Evolutionary conservation across 805 yeast species (phyloP), one percentile per base, ranked within the genome.

Genomic region (Candida peoriensis): DNA sequence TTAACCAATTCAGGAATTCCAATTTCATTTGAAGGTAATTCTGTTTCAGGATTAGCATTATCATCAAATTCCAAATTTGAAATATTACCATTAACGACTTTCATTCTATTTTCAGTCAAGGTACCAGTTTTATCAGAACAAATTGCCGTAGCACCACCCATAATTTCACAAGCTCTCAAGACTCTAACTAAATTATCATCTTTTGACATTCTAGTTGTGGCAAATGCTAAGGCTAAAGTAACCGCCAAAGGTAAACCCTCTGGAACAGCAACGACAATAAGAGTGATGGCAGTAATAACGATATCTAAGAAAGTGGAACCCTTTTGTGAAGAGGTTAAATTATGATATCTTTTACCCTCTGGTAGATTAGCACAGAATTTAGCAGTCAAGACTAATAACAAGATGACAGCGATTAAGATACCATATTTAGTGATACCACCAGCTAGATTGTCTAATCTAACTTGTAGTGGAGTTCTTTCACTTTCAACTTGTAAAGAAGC

Each of bases 101-200:
- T 75, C 99, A 93, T 93, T 51, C 70, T 72, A 58, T 93, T 93
- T 57, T 88, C 95, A 2, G 99, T 93, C 38, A 93, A 70, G 10
- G 99, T 93, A 40, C 98, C 98, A 1, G 98, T 93, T 59, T 93
- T 90, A 64, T 93, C 98, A 1, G 97, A 88, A 60, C 98, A 93
- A 33, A 93, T 72, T 4, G 96, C 93, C 11, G 97, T 93, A 2
- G 97, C 98, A 30, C 95, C 87, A 28, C 99, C 98, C 97, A 93
- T 90, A 13, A 96, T 93, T 61, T 93, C 99, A 71, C 98, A 93
- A 30, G 95, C 81, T 52, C 80, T 81, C 46, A 93, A 68, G 8
- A 87, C 95, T 50, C 98, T 78, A n/a, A 93, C 99, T 51, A 93
- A 68, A 57, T 90, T 90, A 44, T 94, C 95, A 58, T 93, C 96